Evolutionary conservation across 2,329 filamentous ascomycete genomes (phyloP), one percentile per base, ranked within the genome.

Genomic region (Pseudodiploospora longispora): DNA sequence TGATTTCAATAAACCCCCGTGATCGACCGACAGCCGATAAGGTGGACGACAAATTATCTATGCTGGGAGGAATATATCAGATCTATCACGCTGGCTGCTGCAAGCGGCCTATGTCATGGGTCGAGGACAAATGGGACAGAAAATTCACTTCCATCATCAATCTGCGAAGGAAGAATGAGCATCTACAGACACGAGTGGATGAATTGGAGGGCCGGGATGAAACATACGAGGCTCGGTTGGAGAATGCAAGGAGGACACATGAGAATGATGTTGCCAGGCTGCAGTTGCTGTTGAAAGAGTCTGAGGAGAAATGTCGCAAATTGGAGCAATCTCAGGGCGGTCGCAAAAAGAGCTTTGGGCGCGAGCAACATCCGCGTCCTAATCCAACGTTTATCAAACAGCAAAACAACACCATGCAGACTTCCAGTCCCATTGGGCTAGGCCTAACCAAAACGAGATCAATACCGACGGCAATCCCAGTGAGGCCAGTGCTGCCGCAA

Each of bases 31-130:
- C 59, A 0, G 66, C 64, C 4, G 58, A 62, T 28, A 59, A 65
- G 36, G 59, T 68, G 10, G 64, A 69, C 39, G 57, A 61, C 4
- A 67, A 67, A 40, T 56, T 74, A 4, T 65, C 64, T 1, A 66
- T 65, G 50, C 59, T 74, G 0, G 71, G 71, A 4, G 70, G 70
- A 5, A 58, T 73, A 27, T 66, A 70, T 34, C 70, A 74, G 42
- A 63, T 70, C 5, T 73, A 73, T 48, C 70, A 73, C 48, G 61
- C 62, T 9, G 52, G 56, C 19, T 73, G 69, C 51, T 74, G 71
- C 53, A 71, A 66, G 50, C 61, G 64, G 7, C 60, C 61, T 0
- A 53, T 62, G 10, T 59, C 60, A 3, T 63, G 60, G 56, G 55
- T 66, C 5, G 60, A 63, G 49, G 55, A 62, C 30, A 60, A 55